Evolutionary conservation across 179 eudicot species (phyloP).

Genomic region (Patellifolia procumbens): DNA sequence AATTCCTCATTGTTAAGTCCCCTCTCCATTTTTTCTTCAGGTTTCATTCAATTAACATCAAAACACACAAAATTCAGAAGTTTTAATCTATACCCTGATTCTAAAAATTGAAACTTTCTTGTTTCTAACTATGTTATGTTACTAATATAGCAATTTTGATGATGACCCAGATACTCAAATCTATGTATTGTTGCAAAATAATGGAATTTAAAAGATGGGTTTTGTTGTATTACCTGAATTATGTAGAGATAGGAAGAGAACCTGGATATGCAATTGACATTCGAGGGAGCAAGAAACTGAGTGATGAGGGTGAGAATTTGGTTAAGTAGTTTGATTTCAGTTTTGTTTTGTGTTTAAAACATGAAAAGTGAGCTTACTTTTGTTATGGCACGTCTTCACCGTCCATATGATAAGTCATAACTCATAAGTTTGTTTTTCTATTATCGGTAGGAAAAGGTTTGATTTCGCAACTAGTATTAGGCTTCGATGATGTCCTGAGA

Average conservation of each 20-base stretch:
- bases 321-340: neutral
- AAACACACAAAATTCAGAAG: neutral
- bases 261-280: conserved; percentile 3
- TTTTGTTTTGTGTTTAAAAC: neutral
- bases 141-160: neutral
- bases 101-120: neutral
- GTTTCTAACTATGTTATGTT: neutral
- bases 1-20: conserved; percentile 33
- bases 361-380: neutral
- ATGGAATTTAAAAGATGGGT: neutral
- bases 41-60: conserved; percentile 18
- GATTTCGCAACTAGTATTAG: no score
- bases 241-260: conserved; percentile 3
- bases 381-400: neutral
- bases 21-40: conserved; percentile 60
- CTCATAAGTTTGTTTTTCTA: no score
- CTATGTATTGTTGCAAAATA: neutral
- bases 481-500: no score
- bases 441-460: no score
- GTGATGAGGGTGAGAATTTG: neutral
- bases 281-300: neutral
- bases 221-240: conserved; percentile 4
- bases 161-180: neutral
- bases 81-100: neutral
- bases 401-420: no score